Evolutionary conservation across 768 basidiomycete species (phyloP).

Genomic region (Leccinum boreale): DNA sequence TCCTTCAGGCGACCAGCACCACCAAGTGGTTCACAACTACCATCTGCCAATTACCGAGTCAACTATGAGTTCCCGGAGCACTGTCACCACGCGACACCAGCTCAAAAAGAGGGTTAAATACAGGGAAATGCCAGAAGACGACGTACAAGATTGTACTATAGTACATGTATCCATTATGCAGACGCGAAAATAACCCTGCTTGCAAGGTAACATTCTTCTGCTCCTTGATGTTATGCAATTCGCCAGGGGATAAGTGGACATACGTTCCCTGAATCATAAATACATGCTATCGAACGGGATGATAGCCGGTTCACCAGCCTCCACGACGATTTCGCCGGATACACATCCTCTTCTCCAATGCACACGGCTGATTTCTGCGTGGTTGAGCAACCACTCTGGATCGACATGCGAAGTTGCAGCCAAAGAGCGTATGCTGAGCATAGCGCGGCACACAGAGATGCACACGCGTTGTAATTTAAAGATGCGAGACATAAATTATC

Average conservation of each 20-base stretch:
- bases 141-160: too few species aligned
- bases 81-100: too few species aligned
- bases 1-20: too few species aligned
- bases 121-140: too few species aligned
- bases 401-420: constrained; percentile 39
- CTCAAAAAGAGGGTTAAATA: too few species aligned
- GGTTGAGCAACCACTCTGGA: constrained; percentile 41
- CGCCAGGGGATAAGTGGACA: not conserved
- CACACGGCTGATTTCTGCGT: constrained; percentile 42
- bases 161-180: too few species aligned
- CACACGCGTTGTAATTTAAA: not conserved
- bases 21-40: too few species aligned
- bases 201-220: not conserved
- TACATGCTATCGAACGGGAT: not conserved
- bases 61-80: too few species aligned
- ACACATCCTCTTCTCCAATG: constrained; percentile 1
- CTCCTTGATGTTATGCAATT: not conserved
- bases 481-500: not conserved
- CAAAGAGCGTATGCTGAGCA: constrained; percentile 42
- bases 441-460: constrained; percentile 32
- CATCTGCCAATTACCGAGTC: too few species aligned
- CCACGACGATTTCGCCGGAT: constrained; percentile 10
- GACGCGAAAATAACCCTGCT: too few species aligned
- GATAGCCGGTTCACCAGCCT: not conserved
- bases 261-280: not conserved